A percentile compares a stretch with the other conserved stretches of the same genome.
phyloP scores from a whole-genome alignment of 2,329 filamentous ascomycete species.

The Cordyceps cicadae region DNA sequence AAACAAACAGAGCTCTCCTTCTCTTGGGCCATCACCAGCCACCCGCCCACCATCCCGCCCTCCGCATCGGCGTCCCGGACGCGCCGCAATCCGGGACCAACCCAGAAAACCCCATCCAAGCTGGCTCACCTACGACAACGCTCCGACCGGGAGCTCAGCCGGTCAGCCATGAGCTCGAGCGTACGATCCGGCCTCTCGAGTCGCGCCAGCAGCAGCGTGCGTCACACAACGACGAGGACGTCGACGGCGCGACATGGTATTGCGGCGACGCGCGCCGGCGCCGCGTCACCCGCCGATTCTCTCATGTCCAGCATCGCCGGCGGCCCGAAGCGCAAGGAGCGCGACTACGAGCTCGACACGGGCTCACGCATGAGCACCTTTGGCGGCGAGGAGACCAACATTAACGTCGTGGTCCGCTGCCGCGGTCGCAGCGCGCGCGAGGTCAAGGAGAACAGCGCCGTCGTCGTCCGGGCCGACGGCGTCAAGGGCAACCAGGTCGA shows the following conservation, averaged over 20 bases:
- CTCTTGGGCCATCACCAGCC: background rate
- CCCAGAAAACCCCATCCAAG: conserved; percentile 17
- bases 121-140: conserved; percentile 29
- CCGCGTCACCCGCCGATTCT: conserved; percentile 64
- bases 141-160: conserved; percentile 30
- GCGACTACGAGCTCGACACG: conserved; percentile 64
- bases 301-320: conserved; percentile 49
- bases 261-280: conserved; percentile 22
- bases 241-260: conserved; percentile 19
- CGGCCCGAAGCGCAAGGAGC: conserved; percentile 75
- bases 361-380: conserved; percentile 10
- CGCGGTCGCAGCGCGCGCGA: conserved; percentile 88
- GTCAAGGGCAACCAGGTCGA: conserved; percentile 77
- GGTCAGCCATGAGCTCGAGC: conserved; percentile 26
- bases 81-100: conserved; percentile 8
- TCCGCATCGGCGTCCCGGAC: conserved; percentile 8
- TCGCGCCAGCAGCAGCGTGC: conserved; percentile 17
- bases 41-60: background rate
- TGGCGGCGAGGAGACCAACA: conserved; percentile 72
- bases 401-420: conserved; percentile 94
- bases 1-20: background rate
- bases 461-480: conserved; percentile 83
- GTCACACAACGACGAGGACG: conserved; percentile 16
- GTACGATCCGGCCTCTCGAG: conserved; percentile 15
- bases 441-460: conserved; percentile 86